These are phyloP conservation scores for Phytophthora podocarpi DNA, from an alignment of 352 stramenopile genomes.

Conservation along the genomic window DNA sequence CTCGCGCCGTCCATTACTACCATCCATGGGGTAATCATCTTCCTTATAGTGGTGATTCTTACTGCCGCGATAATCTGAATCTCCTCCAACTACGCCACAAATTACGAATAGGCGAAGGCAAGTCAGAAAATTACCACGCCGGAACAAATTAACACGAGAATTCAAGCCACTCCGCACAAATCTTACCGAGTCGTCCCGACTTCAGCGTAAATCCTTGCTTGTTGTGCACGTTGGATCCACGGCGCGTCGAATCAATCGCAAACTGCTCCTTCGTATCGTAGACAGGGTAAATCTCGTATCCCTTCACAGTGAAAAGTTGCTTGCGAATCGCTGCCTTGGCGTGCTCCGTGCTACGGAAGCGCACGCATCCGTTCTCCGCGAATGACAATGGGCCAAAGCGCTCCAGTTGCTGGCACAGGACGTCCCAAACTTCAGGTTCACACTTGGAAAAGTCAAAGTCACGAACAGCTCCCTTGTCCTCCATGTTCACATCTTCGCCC, in stretches of 20 bases:
- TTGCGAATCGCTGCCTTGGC: conserved; percentile 67
- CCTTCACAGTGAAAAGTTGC: conserved; percentile 50
- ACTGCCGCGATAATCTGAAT: conserved; percentile 28
- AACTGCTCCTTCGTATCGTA: conserved; percentile 77
- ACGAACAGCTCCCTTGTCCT: conserved; percentile 48
- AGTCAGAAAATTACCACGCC: conserved; percentile 31
- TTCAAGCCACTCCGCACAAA: conserved; percentile 18
- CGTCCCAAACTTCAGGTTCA: conserved; percentile 52
- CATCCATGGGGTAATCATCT: conserved; percentile 27
- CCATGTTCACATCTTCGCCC: conserved; percentile 32
- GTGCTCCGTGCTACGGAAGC: conserved; percentile 54
- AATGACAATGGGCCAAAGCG: conserved; percentile 54
- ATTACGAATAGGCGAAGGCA: conserved; percentile 21
- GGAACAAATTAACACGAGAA: conserved; percentile 18
- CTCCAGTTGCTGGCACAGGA: conserved; percentile 48
- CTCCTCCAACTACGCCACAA: conserved; percentile 34
- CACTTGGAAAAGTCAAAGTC: conserved; percentile 53
- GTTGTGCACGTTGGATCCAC: conserved; percentile 23
- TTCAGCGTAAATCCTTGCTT: conserved; percentile 62
- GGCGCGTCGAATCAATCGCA: conserved; percentile 50
- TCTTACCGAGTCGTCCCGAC: conserved; percentile 58
- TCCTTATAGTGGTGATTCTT: conserved; percentile 31
- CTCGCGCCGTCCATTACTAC: conserved; percentile 19
- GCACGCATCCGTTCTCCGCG: conserved; percentile 48
- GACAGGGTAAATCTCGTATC: conserved; percentile 61